A percentile compares a stretch with the other conserved stretches of the same genome.
phyloP scores from a whole-genome alignment of 441 rosid species.

The Eutrema salsugineum region DNA sequence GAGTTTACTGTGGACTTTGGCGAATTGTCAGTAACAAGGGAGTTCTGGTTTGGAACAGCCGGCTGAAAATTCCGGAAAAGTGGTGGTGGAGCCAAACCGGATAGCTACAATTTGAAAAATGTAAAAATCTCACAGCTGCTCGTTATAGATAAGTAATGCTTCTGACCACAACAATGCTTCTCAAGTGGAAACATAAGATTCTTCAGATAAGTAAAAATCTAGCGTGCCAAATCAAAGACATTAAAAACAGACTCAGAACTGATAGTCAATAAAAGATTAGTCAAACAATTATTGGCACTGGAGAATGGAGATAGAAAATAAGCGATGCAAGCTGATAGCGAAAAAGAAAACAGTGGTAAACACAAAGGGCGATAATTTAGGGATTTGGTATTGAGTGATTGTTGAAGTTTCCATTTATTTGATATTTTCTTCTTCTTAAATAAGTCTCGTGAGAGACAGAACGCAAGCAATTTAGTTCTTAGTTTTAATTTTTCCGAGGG shows the following conservation, averaged over 20 bases:
- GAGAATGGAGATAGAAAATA: background rate
- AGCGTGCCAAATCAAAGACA: background rate
- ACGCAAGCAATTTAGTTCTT: too few species aligned
- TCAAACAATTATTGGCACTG: background rate
- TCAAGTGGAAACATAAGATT: background rate
- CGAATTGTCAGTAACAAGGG: slow-evolving; percentile 53
- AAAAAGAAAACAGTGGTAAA: too few species aligned
- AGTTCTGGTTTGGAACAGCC: slow-evolving; percentile 54
- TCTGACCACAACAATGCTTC: background rate
- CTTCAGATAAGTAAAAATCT: background rate
- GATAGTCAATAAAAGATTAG: background rate
- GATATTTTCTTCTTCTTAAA: too few species aligned
- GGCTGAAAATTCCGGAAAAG: slow-evolving; percentile 72
- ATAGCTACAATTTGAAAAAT: slow-evolving; percentile 51
- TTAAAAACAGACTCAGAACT: slow-evolving; percentile 6
- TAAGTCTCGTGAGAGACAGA: too few species aligned
- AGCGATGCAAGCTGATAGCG: background rate
- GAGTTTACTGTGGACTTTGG: slow-evolving; percentile 74
- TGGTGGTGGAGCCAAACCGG: slow-evolving; percentile 86
- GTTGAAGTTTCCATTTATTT: too few species aligned
- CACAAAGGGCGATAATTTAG: too few species aligned
- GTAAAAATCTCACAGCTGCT: slow-evolving; percentile 1
- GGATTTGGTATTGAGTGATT: too few species aligned
- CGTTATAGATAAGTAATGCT: too few species aligned
- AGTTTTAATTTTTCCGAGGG: too few species aligned